phyloP scores from a whole-genome alignment of 805 yeast genomes.

The Hanseniaspora mollemarum region DNA sequence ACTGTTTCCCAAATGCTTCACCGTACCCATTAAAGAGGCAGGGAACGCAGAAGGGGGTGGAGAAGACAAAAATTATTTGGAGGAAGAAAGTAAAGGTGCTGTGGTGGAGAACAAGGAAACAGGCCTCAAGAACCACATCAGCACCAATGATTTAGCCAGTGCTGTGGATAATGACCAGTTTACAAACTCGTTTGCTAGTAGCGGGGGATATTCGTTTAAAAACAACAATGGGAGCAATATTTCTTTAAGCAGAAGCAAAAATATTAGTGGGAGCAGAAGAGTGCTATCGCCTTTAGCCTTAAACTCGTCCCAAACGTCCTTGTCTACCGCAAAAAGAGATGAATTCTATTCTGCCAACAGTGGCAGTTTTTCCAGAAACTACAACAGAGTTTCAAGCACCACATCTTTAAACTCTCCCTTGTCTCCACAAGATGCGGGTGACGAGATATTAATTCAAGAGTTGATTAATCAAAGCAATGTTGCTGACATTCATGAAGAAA shows the following conservation, averaged over 20 bases:
- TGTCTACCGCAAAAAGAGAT: slow-evolving; percentile 24
- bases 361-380: slow-evolving; percentile 1
- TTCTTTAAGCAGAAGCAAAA: neutral
- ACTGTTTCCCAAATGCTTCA: slow-evolving; percentile 80
- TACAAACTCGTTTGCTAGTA: neutral
- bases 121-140: no score
- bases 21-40: slow-evolving; percentile 31
- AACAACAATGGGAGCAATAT: slow-evolving; percentile 12
- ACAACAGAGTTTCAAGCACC: neutral
- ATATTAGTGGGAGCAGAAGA: neutral
- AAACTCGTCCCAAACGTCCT: slow-evolving; percentile 22
- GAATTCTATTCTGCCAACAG: slow-evolving; percentile 17
- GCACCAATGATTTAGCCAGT: no score
- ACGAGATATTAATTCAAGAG: slow-evolving; percentile 10
- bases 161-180: neutral
- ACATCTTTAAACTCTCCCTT: neutral
- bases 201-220: neutral
- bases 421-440: slow-evolving; percentile 11
- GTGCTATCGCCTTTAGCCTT: slow-evolving; percentile 12
- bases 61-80: neutral
- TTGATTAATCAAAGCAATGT: neutral
- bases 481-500: slow-evolving; percentile 36
- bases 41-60: no score
- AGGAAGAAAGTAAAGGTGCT: no score
- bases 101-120: neutral